Evolutionary conservation across 2,329 filamentous ascomycete species (phyloP).

Genomic region (Phoma sp.): DNA sequence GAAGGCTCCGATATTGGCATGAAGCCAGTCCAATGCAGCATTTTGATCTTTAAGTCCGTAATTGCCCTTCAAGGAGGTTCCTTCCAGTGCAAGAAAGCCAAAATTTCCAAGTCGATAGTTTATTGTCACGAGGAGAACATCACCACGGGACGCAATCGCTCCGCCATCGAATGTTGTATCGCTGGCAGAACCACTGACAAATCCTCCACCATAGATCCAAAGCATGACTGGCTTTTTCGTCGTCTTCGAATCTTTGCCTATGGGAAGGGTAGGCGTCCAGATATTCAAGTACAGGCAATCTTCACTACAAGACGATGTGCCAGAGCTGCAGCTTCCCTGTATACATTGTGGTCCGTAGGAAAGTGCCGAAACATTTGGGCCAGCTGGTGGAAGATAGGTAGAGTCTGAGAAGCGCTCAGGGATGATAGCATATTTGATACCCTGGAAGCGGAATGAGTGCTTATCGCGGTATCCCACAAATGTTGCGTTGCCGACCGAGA

Average conservation of each 20-base stretch:
- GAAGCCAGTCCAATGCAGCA: constrained; percentile 58
- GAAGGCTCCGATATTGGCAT: constrained; percentile 46
- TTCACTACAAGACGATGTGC: constrained; percentile 40
- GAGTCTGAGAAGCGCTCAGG: constrained; percentile 56
- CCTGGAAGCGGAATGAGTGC: constrained; percentile 59
- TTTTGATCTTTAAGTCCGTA: constrained; percentile 59
- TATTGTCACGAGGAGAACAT: constrained; percentile 53
- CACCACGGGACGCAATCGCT: constrained; percentile 54
- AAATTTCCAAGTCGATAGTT: constrained; percentile 51
- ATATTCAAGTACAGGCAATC: constrained; percentile 55
- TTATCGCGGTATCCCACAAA: constrained; percentile 52
- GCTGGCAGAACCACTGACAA: constrained; percentile 50
- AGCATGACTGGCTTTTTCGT: constrained; percentile 54
- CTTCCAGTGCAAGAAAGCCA: constrained; percentile 44
- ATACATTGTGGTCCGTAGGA: constrained; percentile 49
- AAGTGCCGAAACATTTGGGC: constrained; percentile 43
- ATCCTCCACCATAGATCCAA: constrained; percentile 55
- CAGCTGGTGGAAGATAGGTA: constrained; percentile 41
- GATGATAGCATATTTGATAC: constrained; percentile 55
- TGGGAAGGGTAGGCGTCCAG: constrained; percentile 49
- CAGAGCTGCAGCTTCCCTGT: constrained; percentile 42
- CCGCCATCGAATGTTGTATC: constrained; percentile 56
- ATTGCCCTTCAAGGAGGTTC: constrained; percentile 57
- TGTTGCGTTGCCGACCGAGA: constrained; percentile 27
- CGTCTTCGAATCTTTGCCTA: constrained; percentile 12